A percentile compares a stretch with the other conserved stretches of the same genome.
phyloP scores from a whole-genome alignment of 2,329 filamentous ascomycete species.

The Aspergillus puulaauensis region DNA sequence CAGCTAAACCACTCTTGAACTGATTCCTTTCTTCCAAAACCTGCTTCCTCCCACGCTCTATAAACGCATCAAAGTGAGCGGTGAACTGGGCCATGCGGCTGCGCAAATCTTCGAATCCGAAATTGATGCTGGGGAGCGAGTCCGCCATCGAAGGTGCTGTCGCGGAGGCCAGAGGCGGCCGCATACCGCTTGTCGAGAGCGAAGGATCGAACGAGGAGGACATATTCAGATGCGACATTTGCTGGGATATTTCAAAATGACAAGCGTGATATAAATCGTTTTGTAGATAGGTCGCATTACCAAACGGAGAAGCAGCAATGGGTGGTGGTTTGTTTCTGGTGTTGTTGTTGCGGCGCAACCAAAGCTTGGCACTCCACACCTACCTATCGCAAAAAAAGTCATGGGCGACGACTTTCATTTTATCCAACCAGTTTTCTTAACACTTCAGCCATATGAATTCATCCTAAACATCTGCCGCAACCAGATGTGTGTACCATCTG shows the following conservation, averaged over 20 bases:
- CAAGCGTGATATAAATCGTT: not conserved
- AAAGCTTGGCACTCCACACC: conserved; percentile 12
- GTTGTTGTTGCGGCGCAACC: conserved; percentile 17
- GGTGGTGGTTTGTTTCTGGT: not conserved
- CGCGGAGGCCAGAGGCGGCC: conserved; percentile 51
- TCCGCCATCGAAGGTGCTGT: conserved; percentile 62
- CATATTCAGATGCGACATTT: conserved; percentile 18
- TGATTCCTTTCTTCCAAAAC: conserved; percentile 92
- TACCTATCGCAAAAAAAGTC: conserved; percentile 9
- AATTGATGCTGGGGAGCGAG: conserved; percentile 82
- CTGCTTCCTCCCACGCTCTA: conserved; percentile 84
- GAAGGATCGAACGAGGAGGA: conserved; percentile 57
- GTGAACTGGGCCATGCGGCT: conserved; percentile 95
- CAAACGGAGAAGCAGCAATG: not conserved
- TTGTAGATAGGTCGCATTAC: not conserved
- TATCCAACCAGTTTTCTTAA: not conserved
- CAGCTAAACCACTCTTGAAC: conserved; percentile 85
- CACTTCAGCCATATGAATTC: conserved; percentile 5
- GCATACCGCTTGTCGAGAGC: conserved; percentile 54
- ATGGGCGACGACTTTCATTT: not conserved
- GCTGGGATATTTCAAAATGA: not conserved
- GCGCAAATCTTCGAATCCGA: conserved; percentile 93
- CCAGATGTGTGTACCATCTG: not conserved
- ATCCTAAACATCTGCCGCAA: conserved; percentile 4
- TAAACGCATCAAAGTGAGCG: conserved; percentile 85